Conservation (phyloP, 2,329 filamentous ascomycete species). For the Aureobasidium zeae region DNA sequence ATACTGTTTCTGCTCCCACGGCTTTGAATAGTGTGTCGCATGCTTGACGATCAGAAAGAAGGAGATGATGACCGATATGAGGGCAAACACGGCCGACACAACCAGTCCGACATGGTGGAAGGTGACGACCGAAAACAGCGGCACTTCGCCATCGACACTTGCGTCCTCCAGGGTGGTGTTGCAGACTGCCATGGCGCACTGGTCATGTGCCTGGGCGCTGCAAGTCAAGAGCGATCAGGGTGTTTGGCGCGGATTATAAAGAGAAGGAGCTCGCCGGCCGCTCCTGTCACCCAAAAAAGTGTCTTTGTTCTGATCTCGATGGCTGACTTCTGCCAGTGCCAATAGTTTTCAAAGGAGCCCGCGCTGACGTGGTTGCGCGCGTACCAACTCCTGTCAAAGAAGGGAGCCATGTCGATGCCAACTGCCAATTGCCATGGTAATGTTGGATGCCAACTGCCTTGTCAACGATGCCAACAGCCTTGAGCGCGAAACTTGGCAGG, state of each 20-base stretch:
- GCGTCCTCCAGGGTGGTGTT: slow-evolving; percentile 42
- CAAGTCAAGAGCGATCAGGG: neutral
- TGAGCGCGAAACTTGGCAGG: too few species aligned
- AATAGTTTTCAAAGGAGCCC: neutral
- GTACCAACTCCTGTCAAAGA: slow-evolving; percentile 4
- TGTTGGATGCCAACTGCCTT: too few species aligned
- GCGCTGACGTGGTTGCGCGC: slow-evolving; percentile 8
- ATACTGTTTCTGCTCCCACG: slow-evolving; percentile 51
- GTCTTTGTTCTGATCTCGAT: slow-evolving; percentile 2
- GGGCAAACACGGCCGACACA: slow-evolving; percentile 44
- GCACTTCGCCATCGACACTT: slow-evolving; percentile 41
- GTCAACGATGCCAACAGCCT: too few species aligned
- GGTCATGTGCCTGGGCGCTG: neutral
- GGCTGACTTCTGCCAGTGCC: neutral
- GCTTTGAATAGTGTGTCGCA: slow-evolving; percentile 51
- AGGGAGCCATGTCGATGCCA: neutral
- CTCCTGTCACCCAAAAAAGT: neutral
- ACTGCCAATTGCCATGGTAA: too few species aligned
- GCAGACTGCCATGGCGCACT: slow-evolving; percentile 30
- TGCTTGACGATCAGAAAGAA: slow-evolving; percentile 48
- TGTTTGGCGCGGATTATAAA: slow-evolving; percentile 3
- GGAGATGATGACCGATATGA: slow-evolving; percentile 43
- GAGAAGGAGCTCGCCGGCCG: neutral
- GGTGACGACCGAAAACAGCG: slow-evolving; percentile 43
- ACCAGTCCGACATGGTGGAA: slow-evolving; percentile 50